phyloP scores from a whole-genome alignment of 2,329 filamentous ascomycete species.

The Aspergillus sp. region DNA sequence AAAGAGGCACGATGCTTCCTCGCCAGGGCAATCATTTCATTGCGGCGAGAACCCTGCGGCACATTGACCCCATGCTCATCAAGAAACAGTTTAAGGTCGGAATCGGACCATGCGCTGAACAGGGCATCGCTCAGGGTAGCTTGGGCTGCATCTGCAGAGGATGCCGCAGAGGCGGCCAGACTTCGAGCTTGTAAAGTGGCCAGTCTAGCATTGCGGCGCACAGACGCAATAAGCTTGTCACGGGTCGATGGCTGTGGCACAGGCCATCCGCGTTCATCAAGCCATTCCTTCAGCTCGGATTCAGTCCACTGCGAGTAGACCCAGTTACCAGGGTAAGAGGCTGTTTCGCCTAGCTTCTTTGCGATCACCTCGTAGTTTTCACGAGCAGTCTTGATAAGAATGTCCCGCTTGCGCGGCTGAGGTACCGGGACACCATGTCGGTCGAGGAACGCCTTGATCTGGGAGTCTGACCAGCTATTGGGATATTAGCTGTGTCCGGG shows the following conservation, averaged over 20 bases:
- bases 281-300: constrained; percentile 87
- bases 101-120: constrained; percentile 84
- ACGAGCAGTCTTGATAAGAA: constrained; percentile 66
- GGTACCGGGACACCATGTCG: constrained; percentile 79
- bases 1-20: constrained; percentile 73
- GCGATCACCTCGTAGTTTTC: constrained; percentile 72
- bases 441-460: constrained; percentile 88
- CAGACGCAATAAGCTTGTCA: constrained; percentile 77
- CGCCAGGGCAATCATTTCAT: constrained; percentile 81
- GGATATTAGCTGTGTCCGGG: constrained; percentile 27
- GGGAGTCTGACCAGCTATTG: constrained; percentile 77
- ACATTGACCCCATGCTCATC: constrained; percentile 86
- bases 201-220: constrained; percentile 83
- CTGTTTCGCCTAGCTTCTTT: constrained; percentile 65
- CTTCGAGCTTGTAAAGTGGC: constrained; percentile 62
- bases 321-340: constrained; percentile 90
- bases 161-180: constrained; percentile 51
- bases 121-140: constrained; percentile 71
- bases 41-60: constrained; percentile 82
- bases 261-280: constrained; percentile 78
- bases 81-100: constrained; percentile 80
- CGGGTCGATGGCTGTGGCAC: constrained; percentile 75
- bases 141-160: constrained; percentile 61
- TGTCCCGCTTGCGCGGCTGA: constrained; percentile 78
- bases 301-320: constrained; percentile 85